Conservation (phyloP, 177 flowering plant genomes). For the Vitis hybrid region DNA sequence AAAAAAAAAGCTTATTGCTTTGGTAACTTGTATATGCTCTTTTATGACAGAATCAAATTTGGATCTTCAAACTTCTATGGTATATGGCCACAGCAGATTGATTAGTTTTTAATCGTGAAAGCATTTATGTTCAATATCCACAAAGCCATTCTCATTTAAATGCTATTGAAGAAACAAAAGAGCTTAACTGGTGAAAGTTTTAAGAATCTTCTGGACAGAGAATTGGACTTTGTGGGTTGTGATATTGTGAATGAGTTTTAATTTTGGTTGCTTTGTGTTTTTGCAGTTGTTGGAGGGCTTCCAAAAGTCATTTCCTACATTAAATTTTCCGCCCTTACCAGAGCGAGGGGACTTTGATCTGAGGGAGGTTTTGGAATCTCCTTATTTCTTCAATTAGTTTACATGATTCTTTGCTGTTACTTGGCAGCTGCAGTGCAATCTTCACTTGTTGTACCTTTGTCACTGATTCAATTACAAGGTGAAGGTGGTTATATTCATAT, state of each 20-base stretch:
- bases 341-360: conserved; percentile 73
- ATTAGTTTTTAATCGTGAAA: too few species aligned
- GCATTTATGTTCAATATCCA: too few species aligned
- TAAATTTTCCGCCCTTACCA: conserved; percentile 64
- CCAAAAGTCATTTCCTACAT: conserved; percentile 47
- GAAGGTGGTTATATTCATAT: background rate
- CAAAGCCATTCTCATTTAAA: too few species aligned
- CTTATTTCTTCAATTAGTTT: conserved; percentile 66
- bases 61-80: too few species aligned
- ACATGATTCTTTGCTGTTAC: background rate
- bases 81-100: too few species aligned
- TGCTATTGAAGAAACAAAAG: too few species aligned
- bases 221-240: background rate
- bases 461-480: background rate
- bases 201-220: too few species aligned
- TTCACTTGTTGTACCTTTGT: background rate
- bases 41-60: too few species aligned
- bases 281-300: conserved; percentile 61
- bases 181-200: too few species aligned
- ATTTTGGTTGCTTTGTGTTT: background rate
- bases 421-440: background rate
- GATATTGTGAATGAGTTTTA: background rate
- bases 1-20: too few species aligned
- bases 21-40: too few species aligned
- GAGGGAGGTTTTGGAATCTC: conserved; percentile 57